These are phyloP conservation scores for Lathyrus aphaca DNA, from an alignment of 306 rosid species.

Conservation along the genomic window DNA sequence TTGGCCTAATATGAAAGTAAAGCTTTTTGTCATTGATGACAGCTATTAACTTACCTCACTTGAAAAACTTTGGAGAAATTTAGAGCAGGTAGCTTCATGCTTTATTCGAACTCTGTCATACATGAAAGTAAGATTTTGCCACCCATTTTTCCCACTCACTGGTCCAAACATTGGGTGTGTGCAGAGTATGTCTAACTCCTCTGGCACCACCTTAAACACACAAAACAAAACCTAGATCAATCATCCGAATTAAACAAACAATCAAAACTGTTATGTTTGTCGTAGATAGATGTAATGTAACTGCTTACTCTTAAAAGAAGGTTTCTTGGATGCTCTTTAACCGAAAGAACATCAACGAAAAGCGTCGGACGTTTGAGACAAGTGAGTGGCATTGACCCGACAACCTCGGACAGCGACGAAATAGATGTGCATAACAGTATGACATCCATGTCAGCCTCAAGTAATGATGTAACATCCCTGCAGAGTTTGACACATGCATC, in stretches of 20 bases:
- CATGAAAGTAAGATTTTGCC: no score
- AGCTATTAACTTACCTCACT: no score
- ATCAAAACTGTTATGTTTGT: neutral
- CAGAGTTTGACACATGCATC: constrained; percentile 20
- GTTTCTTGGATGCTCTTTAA: constrained; percentile 65
- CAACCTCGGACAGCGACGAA: constrained; percentile 51
- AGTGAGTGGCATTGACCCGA: no score
- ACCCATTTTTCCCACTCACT: no score
- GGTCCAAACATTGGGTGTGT: constrained; percentile 81
- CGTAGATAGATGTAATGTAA: neutral
- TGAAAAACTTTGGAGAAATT: no score
- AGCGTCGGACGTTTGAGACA: no score
- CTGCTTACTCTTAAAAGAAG: constrained; percentile 48
- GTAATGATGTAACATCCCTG: constrained; percentile 39
- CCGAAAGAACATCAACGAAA: constrained; percentile 69
- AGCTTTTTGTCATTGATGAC: no score
- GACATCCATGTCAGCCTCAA: constrained; percentile 57
- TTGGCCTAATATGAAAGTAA: no score
- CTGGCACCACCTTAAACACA: constrained; percentile 46
- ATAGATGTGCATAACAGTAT: constrained; percentile 62
- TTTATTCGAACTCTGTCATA: no score
- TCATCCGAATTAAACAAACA: neutral
- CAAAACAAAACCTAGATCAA: neutral
- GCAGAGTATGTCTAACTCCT: constrained; percentile 59
- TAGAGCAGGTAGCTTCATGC: no score